Base-by-base conservation (phyloP, 441 rosid species). In the Kokia cookei region DNA sequence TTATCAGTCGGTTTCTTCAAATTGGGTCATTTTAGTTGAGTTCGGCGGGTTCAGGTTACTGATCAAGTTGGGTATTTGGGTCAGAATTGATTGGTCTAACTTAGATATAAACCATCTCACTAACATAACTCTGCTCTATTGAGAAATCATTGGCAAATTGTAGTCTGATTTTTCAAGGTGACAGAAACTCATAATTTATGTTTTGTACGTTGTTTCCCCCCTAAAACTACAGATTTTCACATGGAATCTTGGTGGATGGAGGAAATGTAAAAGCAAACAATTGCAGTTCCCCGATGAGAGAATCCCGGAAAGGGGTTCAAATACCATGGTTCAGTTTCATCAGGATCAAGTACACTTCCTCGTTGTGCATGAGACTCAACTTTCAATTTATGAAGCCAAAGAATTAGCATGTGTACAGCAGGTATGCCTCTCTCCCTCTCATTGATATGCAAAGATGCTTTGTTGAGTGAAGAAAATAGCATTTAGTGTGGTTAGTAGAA, bases 241-340 rank as follows among this genome's bases (percentile, higher is more conserved):
- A 8, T 87, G 91, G 92, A 54, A 76, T 42, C 67, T 76, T 73
- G 80, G 83, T 58, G 76, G 80, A 48, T 90, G 92, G 92, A 80
- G 73, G 74, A 86, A 78, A 73, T 72, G 75, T 65, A 74, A 32
- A 65, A 71, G 75, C 77, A 76, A 69, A 63, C 75, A 65, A 77
- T 73, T 88, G 80, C 81, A 70, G 77, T 63, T 78, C 58, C 88
- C 90, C 1, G 71, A 54, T 13, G 82, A 72, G 40, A 63, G 73
- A 54, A 71, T 54, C 48, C 71, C 79, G 0, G 51, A 24, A 65
- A 69, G 74, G 13, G 53, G 32, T 15, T 72, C 80, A 7, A 88
- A 87, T 64, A 84, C 84, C 7, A 66, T 70, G 24, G 76, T 90
- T 71, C 90, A 88, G 74, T 85, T 88, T 76, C 91, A 86, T 73